Percentiles rank a stretch among this genome's conserved stretches.
Conservation (phyloP, 768 basidiomycete species). For the Trametes meyenii region DNA sequence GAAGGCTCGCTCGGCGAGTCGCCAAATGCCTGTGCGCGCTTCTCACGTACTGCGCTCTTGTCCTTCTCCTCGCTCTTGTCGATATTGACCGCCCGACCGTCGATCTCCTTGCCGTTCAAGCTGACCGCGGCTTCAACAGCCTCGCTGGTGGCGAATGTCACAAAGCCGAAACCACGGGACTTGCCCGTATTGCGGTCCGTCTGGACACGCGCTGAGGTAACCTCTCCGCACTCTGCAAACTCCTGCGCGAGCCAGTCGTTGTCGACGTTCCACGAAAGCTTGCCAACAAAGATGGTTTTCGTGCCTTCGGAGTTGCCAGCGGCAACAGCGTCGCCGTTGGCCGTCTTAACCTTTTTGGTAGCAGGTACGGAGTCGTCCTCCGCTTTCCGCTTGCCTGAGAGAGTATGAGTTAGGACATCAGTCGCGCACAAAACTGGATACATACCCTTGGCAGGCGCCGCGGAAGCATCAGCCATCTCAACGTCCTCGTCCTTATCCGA, state of each 20-base stretch:
- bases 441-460: constrained; percentile 44
- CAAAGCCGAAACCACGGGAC: constrained; percentile 86
- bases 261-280: constrained; percentile 95
- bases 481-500: constrained; percentile 37
- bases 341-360: constrained; percentile 83
- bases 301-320: constrained; percentile 48
- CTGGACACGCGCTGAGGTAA: constrained; percentile 87
- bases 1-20: constrained; percentile 72
- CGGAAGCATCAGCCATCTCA: constrained; percentile 54
- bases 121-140: constrained; percentile 81
- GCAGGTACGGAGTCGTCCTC: constrained; percentile 59
- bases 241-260: constrained; percentile 93
- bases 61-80: constrained; percentile 74
- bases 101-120: constrained; percentile 86
- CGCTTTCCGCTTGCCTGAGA: constrained; percentile 82
- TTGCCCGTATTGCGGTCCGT: constrained; percentile 80
- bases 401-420: neutral
- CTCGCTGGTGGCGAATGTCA: constrained; percentile 69
- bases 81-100: constrained; percentile 86
- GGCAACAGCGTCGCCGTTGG: constrained; percentile 50
- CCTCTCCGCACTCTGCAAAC: constrained; percentile 87
- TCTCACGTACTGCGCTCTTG: constrained; percentile 59
- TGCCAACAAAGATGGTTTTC: constrained; percentile 87
- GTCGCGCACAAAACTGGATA: neutral
- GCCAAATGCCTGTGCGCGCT: constrained; percentile 75